These are phyloP conservation scores for Penicillium verhagenii DNA, from an alignment of 495 filamentous ascomycete species.

Conservation along the genomic window DNA sequence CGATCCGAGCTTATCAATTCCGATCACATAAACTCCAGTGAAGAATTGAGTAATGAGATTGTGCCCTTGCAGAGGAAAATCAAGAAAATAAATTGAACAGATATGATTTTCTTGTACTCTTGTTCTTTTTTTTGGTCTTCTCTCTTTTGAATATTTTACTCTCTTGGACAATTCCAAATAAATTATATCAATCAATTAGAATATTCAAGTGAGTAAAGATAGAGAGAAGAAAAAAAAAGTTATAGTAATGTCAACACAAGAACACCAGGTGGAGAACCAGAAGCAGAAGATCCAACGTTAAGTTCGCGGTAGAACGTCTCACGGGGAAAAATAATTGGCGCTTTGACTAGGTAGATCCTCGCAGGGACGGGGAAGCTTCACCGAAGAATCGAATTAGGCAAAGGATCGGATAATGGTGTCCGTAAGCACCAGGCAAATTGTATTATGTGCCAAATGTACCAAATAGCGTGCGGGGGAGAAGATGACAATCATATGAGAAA, in stretches of 20 bases:
- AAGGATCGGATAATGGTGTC: conserved; percentile 28
- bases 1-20: conserved; percentile 7
- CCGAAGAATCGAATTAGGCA: conserved; percentile 29
- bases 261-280: neutral
- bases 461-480: conserved; percentile 16
- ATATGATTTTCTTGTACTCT: neutral
- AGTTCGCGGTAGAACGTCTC: conserved; percentile 1
- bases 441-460: too few relatives aligned
- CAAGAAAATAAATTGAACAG: neutral
- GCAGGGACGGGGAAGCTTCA: conserved; percentile 25
- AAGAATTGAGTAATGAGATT: conserved; percentile 9
- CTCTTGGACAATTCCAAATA: neutral
- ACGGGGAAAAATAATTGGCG: conserved; percentile 15
- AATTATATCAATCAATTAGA: neutral
- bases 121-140: neutral
- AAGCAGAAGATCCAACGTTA: neutral
- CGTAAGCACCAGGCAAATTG: neutral
- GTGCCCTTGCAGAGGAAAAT: neutral
- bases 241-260: neutral
- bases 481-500: neutral
- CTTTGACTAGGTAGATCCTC: conserved; percentile 7
- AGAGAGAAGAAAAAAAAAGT: neutral
- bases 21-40: neutral
- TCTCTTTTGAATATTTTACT: too few relatives aligned
- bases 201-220: neutral